phyloP scores from a whole-genome alignment of 2,329 filamentous ascomycete genomes.

The Diaporthe ilicicola region DNA sequence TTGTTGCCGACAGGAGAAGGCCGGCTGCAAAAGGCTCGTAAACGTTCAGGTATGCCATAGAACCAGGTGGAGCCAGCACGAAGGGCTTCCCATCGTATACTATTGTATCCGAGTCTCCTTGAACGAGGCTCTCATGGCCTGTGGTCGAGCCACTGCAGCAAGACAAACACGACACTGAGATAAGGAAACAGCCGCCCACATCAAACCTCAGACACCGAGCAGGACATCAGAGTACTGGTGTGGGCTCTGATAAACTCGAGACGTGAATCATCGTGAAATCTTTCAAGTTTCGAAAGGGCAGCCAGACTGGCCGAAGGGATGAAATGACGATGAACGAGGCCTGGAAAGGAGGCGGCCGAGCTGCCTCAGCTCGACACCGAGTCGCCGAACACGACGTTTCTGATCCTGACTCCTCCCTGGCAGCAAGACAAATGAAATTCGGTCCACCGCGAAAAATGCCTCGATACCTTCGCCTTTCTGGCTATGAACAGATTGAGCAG shows the following conservation, averaged over 20 bases:
- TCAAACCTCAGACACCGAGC: neutral
- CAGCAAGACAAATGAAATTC: conserved; percentile 28
- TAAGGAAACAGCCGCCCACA: neutral
- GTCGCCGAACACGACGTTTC: neutral
- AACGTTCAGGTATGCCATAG: neutral
- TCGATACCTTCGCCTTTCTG: neutral
- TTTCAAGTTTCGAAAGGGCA: no score
- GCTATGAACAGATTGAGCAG: neutral
- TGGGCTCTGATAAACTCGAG: neutral
- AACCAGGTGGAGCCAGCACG: neutral
- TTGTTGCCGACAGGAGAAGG: neutral
- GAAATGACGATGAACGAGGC: neutral
- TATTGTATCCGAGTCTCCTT: neutral
- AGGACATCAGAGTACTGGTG: neutral
- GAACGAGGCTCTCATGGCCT: neutral
- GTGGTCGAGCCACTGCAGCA: neutral
- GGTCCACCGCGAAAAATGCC: conserved; percentile 2
- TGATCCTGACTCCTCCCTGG: neutral
- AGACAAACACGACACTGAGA: neutral
- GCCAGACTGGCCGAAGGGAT: conserved; percentile 12
- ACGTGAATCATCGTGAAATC: neutral
- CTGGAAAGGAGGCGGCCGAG: neutral
- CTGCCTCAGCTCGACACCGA: neutral
- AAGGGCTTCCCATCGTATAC: neutral
- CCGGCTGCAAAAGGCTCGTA: neutral